Conservation (phyloP, 2,329 filamentous ascomycete species). For the Fusarium sororula region DNA sequence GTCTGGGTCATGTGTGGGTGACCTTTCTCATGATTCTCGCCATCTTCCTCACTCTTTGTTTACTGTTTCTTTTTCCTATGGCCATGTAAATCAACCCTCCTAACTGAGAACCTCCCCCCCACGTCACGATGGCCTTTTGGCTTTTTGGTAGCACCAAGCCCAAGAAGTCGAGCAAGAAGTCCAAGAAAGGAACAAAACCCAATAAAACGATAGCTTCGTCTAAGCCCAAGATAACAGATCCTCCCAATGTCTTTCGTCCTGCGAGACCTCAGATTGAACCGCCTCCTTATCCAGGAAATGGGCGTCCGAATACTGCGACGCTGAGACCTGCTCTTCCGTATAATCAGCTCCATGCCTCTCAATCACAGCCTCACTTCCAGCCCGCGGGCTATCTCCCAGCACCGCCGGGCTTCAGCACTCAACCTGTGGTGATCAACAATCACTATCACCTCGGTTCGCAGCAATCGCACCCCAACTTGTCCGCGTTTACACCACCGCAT, state of each 20-base stretch:
- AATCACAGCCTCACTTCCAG: slow-evolving; percentile 38
- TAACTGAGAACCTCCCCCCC: background rate
- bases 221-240: slow-evolving; percentile 13
- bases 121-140: background rate
- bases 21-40: slow-evolving; percentile 21
- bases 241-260: slow-evolving; percentile 10
- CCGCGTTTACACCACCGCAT: background rate
- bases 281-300: background rate
- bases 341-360: slow-evolving; percentile 31
- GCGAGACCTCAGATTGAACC: background rate
- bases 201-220: background rate
- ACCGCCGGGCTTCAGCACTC: slow-evolving; percentile 41
- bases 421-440: slow-evolving; percentile 60
- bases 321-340: slow-evolving; percentile 19
- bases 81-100: background rate
- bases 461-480: background rate
- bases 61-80: background rate
- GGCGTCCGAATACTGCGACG: background rate
- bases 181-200: background rate
- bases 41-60: slow-evolving; percentile 7
- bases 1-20: slow-evolving; percentile 18
- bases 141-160: background rate
- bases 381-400: slow-evolving; percentile 37
- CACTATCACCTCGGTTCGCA: slow-evolving; percentile 56
- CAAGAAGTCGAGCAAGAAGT: slow-evolving; percentile 3